These are phyloP conservation scores for Eimeria acervulina DNA, from an alignment of 169 alveolate genomes.

Conservation along the genomic window DNA sequence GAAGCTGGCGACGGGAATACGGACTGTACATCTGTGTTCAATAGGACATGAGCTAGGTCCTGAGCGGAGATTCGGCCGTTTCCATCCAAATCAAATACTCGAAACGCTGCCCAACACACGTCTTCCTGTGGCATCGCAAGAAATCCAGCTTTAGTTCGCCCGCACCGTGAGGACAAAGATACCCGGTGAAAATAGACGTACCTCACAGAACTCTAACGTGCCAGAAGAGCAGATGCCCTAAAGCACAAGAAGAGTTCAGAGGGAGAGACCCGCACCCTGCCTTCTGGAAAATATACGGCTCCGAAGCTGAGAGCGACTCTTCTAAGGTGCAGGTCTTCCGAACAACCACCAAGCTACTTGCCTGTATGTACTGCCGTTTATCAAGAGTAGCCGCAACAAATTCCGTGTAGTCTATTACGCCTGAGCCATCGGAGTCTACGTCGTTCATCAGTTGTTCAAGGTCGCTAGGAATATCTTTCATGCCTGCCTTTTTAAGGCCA, in stretches of 20 bases:
- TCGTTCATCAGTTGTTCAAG: constrained; percentile 89
- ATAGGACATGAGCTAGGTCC: constrained; percentile 86
- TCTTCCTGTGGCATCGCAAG: constrained; percentile 78
- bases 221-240: constrained; percentile 6
- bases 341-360: background rate
- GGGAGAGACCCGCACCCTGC: constrained; percentile 41
- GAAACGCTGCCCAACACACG: constrained; percentile 93
- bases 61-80: constrained; percentile 94
- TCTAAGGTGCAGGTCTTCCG: background rate
- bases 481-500: constrained; percentile 82
- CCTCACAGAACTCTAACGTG: constrained; percentile 12
- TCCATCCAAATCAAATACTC: constrained; percentile 95
- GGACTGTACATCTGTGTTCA: constrained; percentile 74
- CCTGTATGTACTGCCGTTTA: constrained; percentile 84
- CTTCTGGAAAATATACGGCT: background rate
- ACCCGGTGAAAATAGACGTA: background rate
- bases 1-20: constrained; percentile 64
- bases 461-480: constrained; percentile 87
- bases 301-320: background rate
- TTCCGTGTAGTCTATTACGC: constrained; percentile 95
- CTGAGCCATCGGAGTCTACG: constrained; percentile 94
- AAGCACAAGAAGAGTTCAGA: constrained; percentile 17
- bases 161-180: background rate
- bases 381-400: constrained; percentile 97
- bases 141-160: background rate